Base-by-base conservation (phyloP, 164 flowering plant genomes). In the Sedum album region DNA sequence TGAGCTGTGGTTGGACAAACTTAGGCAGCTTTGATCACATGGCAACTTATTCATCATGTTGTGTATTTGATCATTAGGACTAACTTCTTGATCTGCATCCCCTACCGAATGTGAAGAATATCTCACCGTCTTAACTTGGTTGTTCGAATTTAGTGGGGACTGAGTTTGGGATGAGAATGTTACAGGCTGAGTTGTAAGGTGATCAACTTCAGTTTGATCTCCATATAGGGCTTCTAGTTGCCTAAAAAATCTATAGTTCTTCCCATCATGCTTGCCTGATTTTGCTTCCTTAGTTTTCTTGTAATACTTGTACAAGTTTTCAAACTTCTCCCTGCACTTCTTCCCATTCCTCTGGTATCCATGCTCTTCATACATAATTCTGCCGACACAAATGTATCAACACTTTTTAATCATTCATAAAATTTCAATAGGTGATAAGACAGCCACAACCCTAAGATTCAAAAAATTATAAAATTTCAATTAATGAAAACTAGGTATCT, bases 211-310 rank as follows among this genome's bases (percentile, higher is more conserved):
- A 48, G 72, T 68, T n/a, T 85, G 93, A 44, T 65, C 67, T 65
- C 98, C 98, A 73, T 88, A 91, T 66, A 94, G 87, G 49, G 98
- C 98, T 74, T 94, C 98, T 11, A 94, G 93, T 62, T 94, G 98
- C 0, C 97, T 81, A 76, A 91, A 94, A 75, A 94, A 94, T 46
- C 98, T 79, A 73, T 94, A 94, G 71, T 94, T 84, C 73, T 94
- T 94, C 4, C 97, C 98, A 73, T 91, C 98, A 79, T 94, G 98
- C 75, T 97, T 82, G 14, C 98, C 97, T 14, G 97, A 91, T 72
- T 87, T 94, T 10, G 96, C 96, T 81, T 94, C 98, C 67, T 89
- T 94, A 20, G 98, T 91, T 83, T 94, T 94, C 80, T 89, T 94
- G 79, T 94, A 94, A 69, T 94, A 94, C 73, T 94, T 94, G 85